Evolutionary conservation across 495 filamentous ascomycete species (phyloP), one percentile per base, ranked within the genome.

Genomic region (Achaetomiella virescens): DNA sequence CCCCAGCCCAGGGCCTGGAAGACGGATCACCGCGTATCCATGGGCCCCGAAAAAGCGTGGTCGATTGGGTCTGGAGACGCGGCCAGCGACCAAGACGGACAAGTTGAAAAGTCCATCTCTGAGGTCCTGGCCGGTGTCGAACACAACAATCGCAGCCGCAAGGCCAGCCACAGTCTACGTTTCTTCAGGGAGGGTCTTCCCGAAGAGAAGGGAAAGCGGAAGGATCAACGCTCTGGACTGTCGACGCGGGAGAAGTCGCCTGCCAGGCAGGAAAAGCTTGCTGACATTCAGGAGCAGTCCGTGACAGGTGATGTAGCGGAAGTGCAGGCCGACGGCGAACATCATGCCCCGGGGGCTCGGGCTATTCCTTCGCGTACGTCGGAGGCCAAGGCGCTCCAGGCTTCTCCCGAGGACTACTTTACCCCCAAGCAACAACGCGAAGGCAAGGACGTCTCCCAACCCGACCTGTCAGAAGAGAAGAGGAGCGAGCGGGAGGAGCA

Each of bases 181-280:
- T 79, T 97, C 48, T 98, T 98, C 78, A 93, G 90, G 67, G 90
- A 96, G 64, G 93, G 91, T 55, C 86, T 81, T 20, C 79, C 89
- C 22, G 75, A 77, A 36, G 75, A 82, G 41, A 78, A 75, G 60
- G 55, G 58, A 20, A 75, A 75, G 57, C 70, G 68, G 47, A 75
- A 68, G 50, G 75, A 78, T 3, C 60, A 68, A 2, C 71, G 67
- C 8, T 42, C 60, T 12, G 54, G 55, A 2, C 53, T 59, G 1
- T 56, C 60, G 45, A 41, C 63, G n/a, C 67, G 70, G 20, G 70
- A 75, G 18, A 72, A 67, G 47, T 27, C 57, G 1, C 40, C 62
- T 12, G 46, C 50, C 17, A 45, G 58, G 7, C 37, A 20, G 18
- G 63, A 64, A 11, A 57, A 36, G 36, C 25, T 48, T 43, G 36